Conservation (phyloP, 1,284 basidiomycete genomes). For the Malassezia obtusa region DNA sequence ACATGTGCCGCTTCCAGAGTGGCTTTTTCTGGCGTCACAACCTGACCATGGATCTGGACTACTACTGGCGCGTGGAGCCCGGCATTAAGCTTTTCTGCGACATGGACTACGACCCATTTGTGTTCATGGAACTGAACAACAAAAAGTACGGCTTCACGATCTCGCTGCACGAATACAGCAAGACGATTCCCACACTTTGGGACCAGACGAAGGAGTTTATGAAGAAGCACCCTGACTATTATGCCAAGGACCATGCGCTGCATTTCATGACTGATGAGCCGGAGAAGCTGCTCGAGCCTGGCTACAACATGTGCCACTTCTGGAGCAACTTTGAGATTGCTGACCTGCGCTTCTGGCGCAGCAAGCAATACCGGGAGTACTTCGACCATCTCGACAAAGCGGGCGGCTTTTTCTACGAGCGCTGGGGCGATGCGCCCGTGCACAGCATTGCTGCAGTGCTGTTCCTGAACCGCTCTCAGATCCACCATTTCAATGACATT, state of each 20-base stretch:
- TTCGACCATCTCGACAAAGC: conserved; percentile 66
- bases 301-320: conserved; percentile 68
- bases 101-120: conserved; percentile 69
- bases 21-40: conserved; percentile 57
- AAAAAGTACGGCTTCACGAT: conserved; percentile 67
- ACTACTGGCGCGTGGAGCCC: conserved; percentile 84
- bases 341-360: conserved; percentile 62
- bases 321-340: conserved; percentile 61
- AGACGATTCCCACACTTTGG: conserved; percentile 72
- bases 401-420: conserved; percentile 57
- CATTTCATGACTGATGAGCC: conserved; percentile 64
- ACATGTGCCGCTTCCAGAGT: conserved; percentile 76
- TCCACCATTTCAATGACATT: conserved; percentile 40
- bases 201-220: conserved; percentile 62
- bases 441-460: conserved; percentile 44
- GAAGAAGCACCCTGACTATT: conserved; percentile 58
- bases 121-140: conserved; percentile 70
- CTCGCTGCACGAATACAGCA: conserved; percentile 64
- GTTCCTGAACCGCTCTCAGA: conserved; percentile 27
- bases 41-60: conserved; percentile 63
- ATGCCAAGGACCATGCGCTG: conserved; percentile 64
- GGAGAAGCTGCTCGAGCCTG: conserved; percentile 55
- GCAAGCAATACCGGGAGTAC: conserved; percentile 64
- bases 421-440: conserved; percentile 72
- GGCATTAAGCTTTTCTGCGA: conserved; percentile 68